phyloP scores from a whole-genome alignment of 345 rosid genomes.

The Hibiscus trionum region DNA sequence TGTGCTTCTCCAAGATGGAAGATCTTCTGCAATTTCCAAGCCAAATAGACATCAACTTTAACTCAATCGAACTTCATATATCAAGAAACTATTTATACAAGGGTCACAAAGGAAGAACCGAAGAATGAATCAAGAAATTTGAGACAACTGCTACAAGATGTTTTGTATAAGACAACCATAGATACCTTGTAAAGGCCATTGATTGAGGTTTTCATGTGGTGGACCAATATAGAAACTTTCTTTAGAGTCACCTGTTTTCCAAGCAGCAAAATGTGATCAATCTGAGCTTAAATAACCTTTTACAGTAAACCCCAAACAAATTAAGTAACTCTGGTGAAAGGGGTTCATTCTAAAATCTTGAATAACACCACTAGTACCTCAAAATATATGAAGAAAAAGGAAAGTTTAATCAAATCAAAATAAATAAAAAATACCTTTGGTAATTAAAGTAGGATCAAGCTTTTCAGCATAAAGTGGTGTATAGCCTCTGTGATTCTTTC shows the following conservation, averaged over 20 bases:
- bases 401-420: not conserved
- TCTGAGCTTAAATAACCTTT: not conserved
- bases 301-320: not conserved
- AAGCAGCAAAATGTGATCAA: not conserved
- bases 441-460: conserved; percentile 24
- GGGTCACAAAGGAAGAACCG: not conserved
- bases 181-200: conserved; percentile 73
- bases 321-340: too few relatives aligned
- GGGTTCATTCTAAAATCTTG: too few relatives aligned
- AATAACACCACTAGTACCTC: too few relatives aligned
- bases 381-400: too few relatives aligned
- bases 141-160: too few relatives aligned
- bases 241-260: conserved; percentile 59
- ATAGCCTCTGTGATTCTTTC: conserved; percentile 52
- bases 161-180: too few relatives aligned
- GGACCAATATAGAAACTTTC: conserved; percentile 72
- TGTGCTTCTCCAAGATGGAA: conserved; percentile 57
- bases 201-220: conserved; percentile 32
- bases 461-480: conserved; percentile 47
- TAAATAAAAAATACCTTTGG: conserved; percentile 31
- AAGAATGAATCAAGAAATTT: too few relatives aligned
- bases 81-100: not conserved
- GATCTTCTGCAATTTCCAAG: conserved; percentile 38
- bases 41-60: not conserved
- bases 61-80: not conserved